A percentile compares a stretch with the other conserved stretches of the same genome.
Evolutionary conservation across 495 filamentous ascomycete species (phyloP).

Genomic region (Lasiosphaeriaceae sp.): DNA sequence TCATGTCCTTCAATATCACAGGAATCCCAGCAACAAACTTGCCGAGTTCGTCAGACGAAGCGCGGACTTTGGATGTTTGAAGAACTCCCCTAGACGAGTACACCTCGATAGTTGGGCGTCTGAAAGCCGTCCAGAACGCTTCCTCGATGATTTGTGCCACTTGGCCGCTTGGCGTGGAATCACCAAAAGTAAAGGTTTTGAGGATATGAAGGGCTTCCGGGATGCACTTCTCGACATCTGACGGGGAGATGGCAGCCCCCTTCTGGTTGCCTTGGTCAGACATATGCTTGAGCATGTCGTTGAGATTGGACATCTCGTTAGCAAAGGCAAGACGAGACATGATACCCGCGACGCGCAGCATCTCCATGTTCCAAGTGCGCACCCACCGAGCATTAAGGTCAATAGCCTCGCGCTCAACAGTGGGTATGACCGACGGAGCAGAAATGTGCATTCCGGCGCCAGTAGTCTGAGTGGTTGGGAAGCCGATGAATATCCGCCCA

Average conservation of each 20-base stretch:
- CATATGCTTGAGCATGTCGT: slow-evolving; percentile 47
- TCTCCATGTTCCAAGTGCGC: slow-evolving; percentile 92
- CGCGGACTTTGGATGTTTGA: slow-evolving; percentile 69
- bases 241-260: slow-evolving; percentile 38
- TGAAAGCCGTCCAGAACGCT: slow-evolving; percentile 90
- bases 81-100: slow-evolving; percentile 83
- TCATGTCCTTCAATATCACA: slow-evolving; percentile 72
- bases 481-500: slow-evolving; percentile 93
- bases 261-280: slow-evolving; percentile 45
- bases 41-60: slow-evolving; percentile 74
- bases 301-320: slow-evolving; percentile 77
- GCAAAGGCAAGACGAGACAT: slow-evolving; percentile 82
- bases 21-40: slow-evolving; percentile 88
- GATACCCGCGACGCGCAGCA: slow-evolving; percentile 87
- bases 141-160: slow-evolving; percentile 84
- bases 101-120: slow-evolving; percentile 75
- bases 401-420: slow-evolving; percentile 95
- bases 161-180: slow-evolving; percentile 80
- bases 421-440: slow-evolving; percentile 96
- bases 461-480: slow-evolving; percentile 95
- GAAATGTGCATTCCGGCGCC: slow-evolving; percentile 93
- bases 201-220: slow-evolving; percentile 76
- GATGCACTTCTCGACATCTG: slow-evolving; percentile 60
- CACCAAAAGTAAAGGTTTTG: slow-evolving; percentile 75
- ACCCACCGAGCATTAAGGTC: slow-evolving; percentile 95